Base-by-base conservation (phyloP, 495 filamentous ascomycete species). In the Entonaema liquescens region DNA sequence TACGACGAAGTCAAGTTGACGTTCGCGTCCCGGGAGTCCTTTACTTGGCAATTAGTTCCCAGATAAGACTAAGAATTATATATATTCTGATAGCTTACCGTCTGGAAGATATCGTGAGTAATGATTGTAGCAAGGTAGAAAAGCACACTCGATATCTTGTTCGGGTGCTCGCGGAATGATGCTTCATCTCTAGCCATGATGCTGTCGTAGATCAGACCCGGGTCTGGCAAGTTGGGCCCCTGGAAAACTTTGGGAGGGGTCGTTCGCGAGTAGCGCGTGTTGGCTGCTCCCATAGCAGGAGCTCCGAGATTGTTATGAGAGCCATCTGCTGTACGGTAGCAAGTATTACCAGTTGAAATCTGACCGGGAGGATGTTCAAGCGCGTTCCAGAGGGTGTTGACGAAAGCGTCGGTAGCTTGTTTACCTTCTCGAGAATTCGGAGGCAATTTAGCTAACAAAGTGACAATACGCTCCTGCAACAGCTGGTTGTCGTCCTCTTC, bases 91-190 rank as follows among this genome's bases (percentile, higher is more conserved):
- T 6, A 42, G 62, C 70, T 65, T 53, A 72, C 70, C 0, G 70
- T 68, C 60, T 72, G 70, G 54, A 83, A 83, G 47, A 81, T 72
- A 84, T 89, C 89, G 72, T 95, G 92, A 73, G 93, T 94, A 66
- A 95, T 93, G 59, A 94, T 90, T 19, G 89, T 89, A 7, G 91
- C 92, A 47, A 93, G 82, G 70, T 96, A 93, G 79, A 93, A 94
- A 5, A 96, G 78, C 76, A 94, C 85, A 78, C 89, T 92, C 1
- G 91, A 93, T 33, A 95, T 87, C 64, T 88, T 88, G 60, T 89
- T 91, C 7, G 90, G 89, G 77, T 92, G 89, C 40, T 88, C 83
- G 62, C 87, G 85, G 57, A 84, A 88, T 12, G 84, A 77, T 59
- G 88, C 85, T 26, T 25, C 56, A 36, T 80, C 71, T 5, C 91